Conservation (phyloP, 2,329 filamentous ascomycete genomes). For the Aspergillus pseudoviridinutans region DNA sequence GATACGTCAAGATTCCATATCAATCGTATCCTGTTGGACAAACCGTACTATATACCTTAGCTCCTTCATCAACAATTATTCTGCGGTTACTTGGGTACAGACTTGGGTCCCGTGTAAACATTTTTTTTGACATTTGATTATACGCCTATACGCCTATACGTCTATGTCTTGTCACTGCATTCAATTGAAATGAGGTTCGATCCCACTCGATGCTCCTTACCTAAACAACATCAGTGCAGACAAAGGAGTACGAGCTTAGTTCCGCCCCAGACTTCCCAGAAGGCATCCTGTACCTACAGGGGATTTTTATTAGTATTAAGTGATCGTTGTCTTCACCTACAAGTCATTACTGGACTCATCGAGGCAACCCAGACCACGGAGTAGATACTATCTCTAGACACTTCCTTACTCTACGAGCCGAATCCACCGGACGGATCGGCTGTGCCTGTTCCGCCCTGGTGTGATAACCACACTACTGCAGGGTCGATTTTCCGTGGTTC, state of each 20-base stretch:
- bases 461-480: slow-evolving; percentile 18
- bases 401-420: neutral
- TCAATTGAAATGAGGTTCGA: neutral
- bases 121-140: neutral
- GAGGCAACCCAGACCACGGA: neutral
- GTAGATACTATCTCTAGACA: too few relatives aligned
- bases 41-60: too few relatives aligned
- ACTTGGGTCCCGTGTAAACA: neutral
- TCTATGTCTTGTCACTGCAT: neutral
- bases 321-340: neutral
- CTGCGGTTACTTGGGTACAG: neutral
- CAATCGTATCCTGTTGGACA: too few relatives aligned
- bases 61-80: neutral
- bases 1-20: too few relatives aligned
- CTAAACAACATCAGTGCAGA: neutral
- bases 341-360: neutral
- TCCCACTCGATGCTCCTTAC: neutral
- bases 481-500: neutral
- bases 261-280: neutral
- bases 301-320: neutral
- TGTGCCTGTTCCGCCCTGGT: slow-evolving; percentile 30
- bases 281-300: neutral
- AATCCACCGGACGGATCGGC: slow-evolving; percentile 19
- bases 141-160: too few relatives aligned
- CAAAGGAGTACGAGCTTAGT: too few relatives aligned